phyloP scores from a whole-genome alignment of 306 rosid genomes.

The Sphenostylis stenocarpa region DNA sequence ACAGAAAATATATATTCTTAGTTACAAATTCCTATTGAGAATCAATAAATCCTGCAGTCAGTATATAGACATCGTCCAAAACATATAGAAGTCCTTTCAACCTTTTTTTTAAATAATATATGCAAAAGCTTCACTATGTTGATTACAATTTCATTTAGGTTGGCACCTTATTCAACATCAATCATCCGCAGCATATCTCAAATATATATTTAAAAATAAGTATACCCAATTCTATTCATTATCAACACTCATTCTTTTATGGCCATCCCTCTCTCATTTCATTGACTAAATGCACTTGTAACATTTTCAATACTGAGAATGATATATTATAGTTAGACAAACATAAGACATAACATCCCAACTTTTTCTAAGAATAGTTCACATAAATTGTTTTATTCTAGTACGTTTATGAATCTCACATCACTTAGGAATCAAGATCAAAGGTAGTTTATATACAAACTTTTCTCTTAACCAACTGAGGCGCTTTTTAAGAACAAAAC shows the following conservation, averaged over 20 bases:
- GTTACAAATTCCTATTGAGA: constrained; percentile 14
- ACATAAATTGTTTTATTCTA: too few species aligned
- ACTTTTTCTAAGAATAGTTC: background rate
- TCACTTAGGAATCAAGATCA: too few species aligned
- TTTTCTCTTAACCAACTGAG: too few species aligned
- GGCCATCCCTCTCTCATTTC: background rate
- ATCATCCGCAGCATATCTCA: too few species aligned
- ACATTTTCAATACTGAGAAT: constrained; percentile 8
- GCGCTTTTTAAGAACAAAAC: too few species aligned
- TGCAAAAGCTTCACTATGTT: too few species aligned
- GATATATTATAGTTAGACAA: background rate
- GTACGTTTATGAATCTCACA: too few species aligned
- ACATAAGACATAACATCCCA: background rate
- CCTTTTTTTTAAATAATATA: too few species aligned
- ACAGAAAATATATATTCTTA: background rate
- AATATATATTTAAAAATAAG: too few species aligned
- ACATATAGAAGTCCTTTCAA: background rate
- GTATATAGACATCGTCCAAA: background rate
- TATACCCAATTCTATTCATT: background rate
- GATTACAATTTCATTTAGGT: too few species aligned
- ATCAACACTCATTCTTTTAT: background rate
- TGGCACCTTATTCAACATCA: too few species aligned
- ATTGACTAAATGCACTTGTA: background rate
- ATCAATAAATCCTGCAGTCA: constrained; percentile 11
- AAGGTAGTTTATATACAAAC: too few species aligned